Evolutionary conservation across 441 rosid genomes (phyloP).

Genomic region (Corymbia citriodora): DNA sequence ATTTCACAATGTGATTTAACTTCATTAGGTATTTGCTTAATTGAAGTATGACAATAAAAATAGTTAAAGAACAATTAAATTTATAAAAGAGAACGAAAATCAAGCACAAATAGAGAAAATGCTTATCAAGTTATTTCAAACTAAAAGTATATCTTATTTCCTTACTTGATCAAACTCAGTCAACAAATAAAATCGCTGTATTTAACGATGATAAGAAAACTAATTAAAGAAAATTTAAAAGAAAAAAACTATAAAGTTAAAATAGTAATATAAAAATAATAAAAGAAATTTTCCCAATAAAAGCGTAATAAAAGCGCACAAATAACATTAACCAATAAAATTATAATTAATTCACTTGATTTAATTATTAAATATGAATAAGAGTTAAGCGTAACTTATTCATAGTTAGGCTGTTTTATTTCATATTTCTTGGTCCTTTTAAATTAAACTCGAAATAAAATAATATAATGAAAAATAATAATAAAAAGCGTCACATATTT

Average conservation of each 20-base stretch:
- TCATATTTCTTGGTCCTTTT: not conserved
- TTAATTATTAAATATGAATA: not conserved
- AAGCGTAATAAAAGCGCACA: not conserved
- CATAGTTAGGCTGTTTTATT: not conserved
- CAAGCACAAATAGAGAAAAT: not conserved
- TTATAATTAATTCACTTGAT: not conserved
- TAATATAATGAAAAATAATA: not conserved
- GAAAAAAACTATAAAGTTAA: too few relatives aligned
- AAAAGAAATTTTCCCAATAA: not conserved
- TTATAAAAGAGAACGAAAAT: not conserved
- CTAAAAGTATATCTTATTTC: not conserved
- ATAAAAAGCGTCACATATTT: too few relatives aligned
- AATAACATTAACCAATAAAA: not conserved
- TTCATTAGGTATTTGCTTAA: not conserved
- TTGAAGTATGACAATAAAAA: not conserved
- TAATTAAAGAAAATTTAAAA: not conserved
- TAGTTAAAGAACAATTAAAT: not conserved
- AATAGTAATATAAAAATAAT: too few relatives aligned
- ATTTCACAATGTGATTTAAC: not conserved
- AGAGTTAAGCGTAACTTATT: not conserved
- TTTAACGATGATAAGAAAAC: not conserved
- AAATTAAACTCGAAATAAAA: not conserved
- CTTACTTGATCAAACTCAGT: not conserved
- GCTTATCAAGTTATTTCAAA: not conserved
- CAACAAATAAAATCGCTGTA: not conserved